Percentiles rank a stretch among this genome's conserved stretches.
phyloP scores from a whole-genome alignment of 1,284 basidiomycete species.

The Apiotrichum akiyoshidainum region DNA sequence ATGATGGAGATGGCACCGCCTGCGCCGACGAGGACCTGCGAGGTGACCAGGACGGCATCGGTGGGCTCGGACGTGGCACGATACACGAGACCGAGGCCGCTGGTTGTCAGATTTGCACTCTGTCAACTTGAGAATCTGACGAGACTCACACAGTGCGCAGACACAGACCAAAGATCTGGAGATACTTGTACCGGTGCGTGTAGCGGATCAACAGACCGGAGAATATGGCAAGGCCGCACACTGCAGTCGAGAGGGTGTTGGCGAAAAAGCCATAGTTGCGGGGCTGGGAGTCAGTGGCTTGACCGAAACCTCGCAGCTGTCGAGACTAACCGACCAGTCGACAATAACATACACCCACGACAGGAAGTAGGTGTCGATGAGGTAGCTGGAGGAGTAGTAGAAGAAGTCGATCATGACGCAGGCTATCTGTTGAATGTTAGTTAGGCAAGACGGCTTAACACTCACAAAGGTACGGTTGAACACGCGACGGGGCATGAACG shows the following conservation, averaged over 20 bases:
- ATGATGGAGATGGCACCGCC: constrained; percentile 29
- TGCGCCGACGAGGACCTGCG: constrained; percentile 25
- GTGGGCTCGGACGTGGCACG: constrained; percentile 2
- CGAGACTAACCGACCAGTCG: constrained; percentile 23
- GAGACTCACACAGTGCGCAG: constrained; percentile 21
- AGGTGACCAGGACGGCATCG: constrained; percentile 39
- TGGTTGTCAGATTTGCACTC: no score
- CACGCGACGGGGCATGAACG: constrained; percentile 50
- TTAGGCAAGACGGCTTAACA: not conserved
- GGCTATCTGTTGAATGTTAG: constrained; percentile 3
- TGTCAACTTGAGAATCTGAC: no score
- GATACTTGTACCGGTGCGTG: constrained; percentile 49
- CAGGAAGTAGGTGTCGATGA: constrained; percentile 36
- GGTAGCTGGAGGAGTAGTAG: constrained; percentile 33
- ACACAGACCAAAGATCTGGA: constrained; percentile 31
- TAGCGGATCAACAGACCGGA: constrained; percentile 42
- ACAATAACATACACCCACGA: constrained; percentile 42
- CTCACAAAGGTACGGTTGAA: constrained; percentile 48
- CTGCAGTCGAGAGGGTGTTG: constrained; percentile 22
- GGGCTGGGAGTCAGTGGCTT: not conserved
- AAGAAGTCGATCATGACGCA: constrained; percentile 40
- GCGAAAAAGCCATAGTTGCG: constrained; percentile 27
- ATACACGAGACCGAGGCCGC: constrained; percentile 8
- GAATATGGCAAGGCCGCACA: constrained; percentile 38
- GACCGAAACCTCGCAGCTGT: not conserved